These are phyloP conservation scores for Omphalotus guepiniiformis DNA, from an alignment of 768 basidiomycete species.

Conservation along the genomic window DNA sequence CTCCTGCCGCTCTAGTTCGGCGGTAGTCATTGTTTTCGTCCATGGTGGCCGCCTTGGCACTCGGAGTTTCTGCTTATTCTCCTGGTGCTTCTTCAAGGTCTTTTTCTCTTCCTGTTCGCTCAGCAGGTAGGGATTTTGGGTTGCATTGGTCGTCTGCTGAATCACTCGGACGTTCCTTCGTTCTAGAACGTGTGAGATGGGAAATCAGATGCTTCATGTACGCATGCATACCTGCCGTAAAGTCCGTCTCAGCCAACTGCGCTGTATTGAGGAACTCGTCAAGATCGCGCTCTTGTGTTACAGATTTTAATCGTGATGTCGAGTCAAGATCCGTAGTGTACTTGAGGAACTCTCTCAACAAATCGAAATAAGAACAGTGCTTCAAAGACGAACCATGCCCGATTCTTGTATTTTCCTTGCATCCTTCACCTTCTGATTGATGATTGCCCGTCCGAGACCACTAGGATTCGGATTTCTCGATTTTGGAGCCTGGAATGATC, in stretches of 20 bases:
- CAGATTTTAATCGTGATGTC: constrained; percentile 71
- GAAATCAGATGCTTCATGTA: neutral
- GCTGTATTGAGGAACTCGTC: constrained; percentile 96
- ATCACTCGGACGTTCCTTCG: constrained; percentile 79
- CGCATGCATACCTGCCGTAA: constrained; percentile 80
- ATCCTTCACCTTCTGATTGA: constrained; percentile 85
- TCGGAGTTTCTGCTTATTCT: constrained; percentile 68
- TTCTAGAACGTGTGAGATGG: constrained; percentile 38
- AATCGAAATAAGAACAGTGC: constrained; percentile 1
- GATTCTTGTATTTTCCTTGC: constrained; percentile 57
- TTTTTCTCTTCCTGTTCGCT: constrained; percentile 77
- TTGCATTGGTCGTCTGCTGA: constrained; percentile 45
- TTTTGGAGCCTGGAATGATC: constrained; percentile 47
- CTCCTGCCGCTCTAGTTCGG: constrained; percentile 84
- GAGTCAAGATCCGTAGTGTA: constrained; percentile 74
- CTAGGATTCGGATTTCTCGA: constrained; percentile 61
- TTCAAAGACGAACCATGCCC: constrained; percentile 52
- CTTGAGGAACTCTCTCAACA: constrained; percentile 32
- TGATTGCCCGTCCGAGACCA: constrained; percentile 92
- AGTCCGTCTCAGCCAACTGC: constrained; percentile 91
- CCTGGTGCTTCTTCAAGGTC: constrained; percentile 67
- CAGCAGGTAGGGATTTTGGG: constrained; percentile 84
- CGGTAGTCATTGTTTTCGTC: constrained; percentile 74
- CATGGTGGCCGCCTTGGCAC: constrained; percentile 90
- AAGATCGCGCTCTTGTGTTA: constrained; percentile 93